Conservation (phyloP, 2,329 filamentous ascomycete species). For the Phoma herbarum region DNA sequence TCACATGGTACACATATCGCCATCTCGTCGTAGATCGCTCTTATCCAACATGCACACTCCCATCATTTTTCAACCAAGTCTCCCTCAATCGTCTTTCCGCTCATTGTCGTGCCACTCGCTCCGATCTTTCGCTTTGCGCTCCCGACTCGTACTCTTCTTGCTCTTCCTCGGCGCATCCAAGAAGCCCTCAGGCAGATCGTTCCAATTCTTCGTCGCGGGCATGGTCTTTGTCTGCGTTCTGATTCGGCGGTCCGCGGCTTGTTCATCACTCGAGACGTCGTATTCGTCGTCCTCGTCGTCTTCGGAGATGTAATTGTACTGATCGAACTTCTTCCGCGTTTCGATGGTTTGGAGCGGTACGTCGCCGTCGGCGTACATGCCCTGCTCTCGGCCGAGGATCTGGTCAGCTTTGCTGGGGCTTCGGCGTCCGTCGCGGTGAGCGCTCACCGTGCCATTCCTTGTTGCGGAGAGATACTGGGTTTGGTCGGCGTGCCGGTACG, state of each 20-base stretch:
- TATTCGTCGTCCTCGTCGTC: conserved; percentile 51
- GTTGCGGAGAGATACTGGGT: conserved; percentile 48
- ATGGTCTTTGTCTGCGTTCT: conserved; percentile 27
- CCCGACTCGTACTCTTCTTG: conserved; percentile 38
- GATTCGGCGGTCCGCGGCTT: conserved; percentile 33
- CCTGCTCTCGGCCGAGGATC: conserved; percentile 52
- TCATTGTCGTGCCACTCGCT: conserved; percentile 29
- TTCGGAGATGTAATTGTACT: conserved; percentile 49
- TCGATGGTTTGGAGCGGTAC: conserved; percentile 56
- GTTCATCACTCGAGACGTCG: conserved; percentile 46
- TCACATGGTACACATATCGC: conserved; percentile 16
- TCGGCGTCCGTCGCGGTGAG: conserved; percentile 46
- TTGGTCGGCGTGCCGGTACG: conserved; percentile 46
- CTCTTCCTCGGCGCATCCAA: conserved; percentile 40
- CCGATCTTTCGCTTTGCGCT: conserved; percentile 34
- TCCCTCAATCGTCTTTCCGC: conserved; percentile 28
- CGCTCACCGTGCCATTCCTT: conserved; percentile 42
- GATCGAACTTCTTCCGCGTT: conserved; percentile 46
- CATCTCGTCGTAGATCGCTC: conserved; percentile 4
- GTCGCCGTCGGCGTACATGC: conserved; percentile 48
- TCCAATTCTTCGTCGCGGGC: conserved; percentile 54
- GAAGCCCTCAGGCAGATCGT: conserved; percentile 60
- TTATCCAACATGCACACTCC: background rate
- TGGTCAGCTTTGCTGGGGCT: conserved; percentile 53
- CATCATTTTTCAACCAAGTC: background rate